Evolutionary conservation across 2,329 filamentous ascomycete genomes (phyloP).

Genomic region (Colletotrichum graminicola): DNA sequence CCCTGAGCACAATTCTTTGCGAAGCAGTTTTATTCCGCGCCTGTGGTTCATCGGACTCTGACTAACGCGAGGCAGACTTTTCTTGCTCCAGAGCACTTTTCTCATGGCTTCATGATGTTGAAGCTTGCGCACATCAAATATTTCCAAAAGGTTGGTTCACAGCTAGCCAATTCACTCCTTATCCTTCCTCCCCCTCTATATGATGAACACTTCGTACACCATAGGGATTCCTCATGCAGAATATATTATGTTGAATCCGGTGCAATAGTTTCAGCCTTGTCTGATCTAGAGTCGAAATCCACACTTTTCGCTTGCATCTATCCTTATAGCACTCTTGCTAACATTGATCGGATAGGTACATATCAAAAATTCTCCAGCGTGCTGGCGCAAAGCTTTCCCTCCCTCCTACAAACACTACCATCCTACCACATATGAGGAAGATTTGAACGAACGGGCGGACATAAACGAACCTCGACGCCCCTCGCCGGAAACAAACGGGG

Average conservation of each 20-base stretch:
- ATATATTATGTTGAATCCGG: slow-evolving; percentile 73
- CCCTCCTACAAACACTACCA: slow-evolving; percentile 41
- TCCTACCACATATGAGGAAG: slow-evolving; percentile 65
- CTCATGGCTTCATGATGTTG: slow-evolving; percentile 57
- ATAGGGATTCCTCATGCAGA: slow-evolving; percentile 78
- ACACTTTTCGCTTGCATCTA: slow-evolving; percentile 44
- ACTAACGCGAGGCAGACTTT: slow-evolving; percentile 35
- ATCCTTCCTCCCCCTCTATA: slow-evolving; percentile 48
- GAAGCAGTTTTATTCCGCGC: background rate
- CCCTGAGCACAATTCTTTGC: slow-evolving; percentile 62
- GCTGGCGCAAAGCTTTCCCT: slow-evolving; percentile 40
- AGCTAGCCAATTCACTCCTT: background rate
- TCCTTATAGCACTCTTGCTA: slow-evolving; percentile 49
- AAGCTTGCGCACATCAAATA: slow-evolving; percentile 50
- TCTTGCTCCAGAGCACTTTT: background rate
- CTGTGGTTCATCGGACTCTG: background rate
- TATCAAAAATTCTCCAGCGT: slow-evolving; percentile 11
- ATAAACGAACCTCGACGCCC: slow-evolving; percentile 68
- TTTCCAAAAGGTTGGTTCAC: slow-evolving; percentile 34
- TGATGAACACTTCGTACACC: slow-evolving; percentile 73
- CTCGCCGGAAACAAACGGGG: slow-evolving; percentile 65
- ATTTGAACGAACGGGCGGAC: slow-evolving; percentile 79
- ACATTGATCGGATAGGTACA: slow-evolving; percentile 59
- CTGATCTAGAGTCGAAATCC: slow-evolving; percentile 62
- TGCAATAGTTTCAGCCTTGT: slow-evolving; percentile 77